Evolutionary conservation across 1,284 basidiomycete species (phyloP), one percentile per base, ranked within the genome.

Genomic region (Ceratobasidium sp.): DNA sequence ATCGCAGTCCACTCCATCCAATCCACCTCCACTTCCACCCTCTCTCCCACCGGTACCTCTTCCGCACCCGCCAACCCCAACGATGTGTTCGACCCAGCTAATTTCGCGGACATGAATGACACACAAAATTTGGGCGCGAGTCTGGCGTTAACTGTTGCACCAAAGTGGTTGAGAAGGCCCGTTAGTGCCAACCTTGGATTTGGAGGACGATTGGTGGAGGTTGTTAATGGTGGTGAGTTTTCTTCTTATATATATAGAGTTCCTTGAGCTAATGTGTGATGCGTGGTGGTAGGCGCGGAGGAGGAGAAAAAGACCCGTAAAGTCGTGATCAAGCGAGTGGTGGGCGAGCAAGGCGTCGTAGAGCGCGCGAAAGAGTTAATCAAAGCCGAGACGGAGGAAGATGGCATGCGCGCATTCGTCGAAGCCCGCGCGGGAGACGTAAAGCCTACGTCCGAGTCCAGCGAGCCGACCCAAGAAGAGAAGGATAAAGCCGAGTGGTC

Each of bases 91-190:
- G 60, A 72, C 24, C 67, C 56, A 8, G 67, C 56, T 8, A 72
- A 72, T 60, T 72, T 72, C 24, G 29, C 67, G 15, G 67, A 60
- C 41, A 72, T 45, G 27, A 47, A 22, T 27, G 56, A 60, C n/a
- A 45, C 56, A 1, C 86, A 87, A 33, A 83, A 85, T 1, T 86
- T 82, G 8, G 84, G 86, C 67, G 85, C 85, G 15, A 89, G 90
- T n/a, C 86, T 95, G 59, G 95, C 93, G 1, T 89, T 97, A 76
- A 92, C 93, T 81, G 94, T 97, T 79, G 93, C 96, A 6, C 98
- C 98, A 8, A 98, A 96, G 81, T 99, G 98, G 98, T 89, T 99
- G 51, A 91, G 93, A 50, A 89, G 96, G 27, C 95, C 97, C 1
- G 87, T 89, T 0, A 91, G 92, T 0, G 90, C 87, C 60, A 90